Conservation (phyloP, 139 green algal genomes). For the Microglena sp. region DNA sequence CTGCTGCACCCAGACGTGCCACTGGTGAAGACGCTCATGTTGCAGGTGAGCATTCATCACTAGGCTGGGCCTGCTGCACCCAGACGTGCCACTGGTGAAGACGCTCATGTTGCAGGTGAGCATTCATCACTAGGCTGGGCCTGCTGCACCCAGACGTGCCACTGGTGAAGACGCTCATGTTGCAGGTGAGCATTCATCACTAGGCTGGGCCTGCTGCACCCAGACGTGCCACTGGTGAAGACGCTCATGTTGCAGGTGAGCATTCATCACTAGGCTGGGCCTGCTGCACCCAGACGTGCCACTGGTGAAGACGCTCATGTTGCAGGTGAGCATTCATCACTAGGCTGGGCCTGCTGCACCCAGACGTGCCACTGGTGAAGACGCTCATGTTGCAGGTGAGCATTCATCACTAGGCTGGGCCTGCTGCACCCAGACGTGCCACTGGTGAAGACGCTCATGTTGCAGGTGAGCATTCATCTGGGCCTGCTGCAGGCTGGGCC, state of each 20-base stretch:
- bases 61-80: slow-evolving; percentile 60
- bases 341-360: slow-evolving; percentile 60
- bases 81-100: slow-evolving; percentile 60
- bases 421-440: slow-evolving; percentile 61
- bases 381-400: slow-evolving; percentile 55
- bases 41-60: slow-evolving; percentile 48
- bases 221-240: slow-evolving; percentile 60
- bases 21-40: slow-evolving; percentile 59
- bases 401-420: slow-evolving; percentile 43
- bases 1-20: slow-evolving; percentile 61
- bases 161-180: slow-evolving; percentile 59
- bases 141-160: slow-evolving; percentile 61
- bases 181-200: slow-evolving; percentile 48
- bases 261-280: slow-evolving; percentile 43
- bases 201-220: slow-evolving; percentile 60
- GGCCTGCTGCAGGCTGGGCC: slow-evolving; percentile 45
- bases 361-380: slow-evolving; percentile 60
- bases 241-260: slow-evolving; percentile 55
- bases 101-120: slow-evolving; percentile 55
- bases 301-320: slow-evolving; percentile 59
- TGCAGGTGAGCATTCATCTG: slow-evolving; percentile 51
- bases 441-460: slow-evolving; percentile 59
- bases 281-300: slow-evolving; percentile 61
- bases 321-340: slow-evolving; percentile 48
- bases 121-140: slow-evolving; percentile 43